Base-by-base conservation (phyloP, 2,329 filamentous ascomycete genomes). In the Endoconidiophora polonica region DNA sequence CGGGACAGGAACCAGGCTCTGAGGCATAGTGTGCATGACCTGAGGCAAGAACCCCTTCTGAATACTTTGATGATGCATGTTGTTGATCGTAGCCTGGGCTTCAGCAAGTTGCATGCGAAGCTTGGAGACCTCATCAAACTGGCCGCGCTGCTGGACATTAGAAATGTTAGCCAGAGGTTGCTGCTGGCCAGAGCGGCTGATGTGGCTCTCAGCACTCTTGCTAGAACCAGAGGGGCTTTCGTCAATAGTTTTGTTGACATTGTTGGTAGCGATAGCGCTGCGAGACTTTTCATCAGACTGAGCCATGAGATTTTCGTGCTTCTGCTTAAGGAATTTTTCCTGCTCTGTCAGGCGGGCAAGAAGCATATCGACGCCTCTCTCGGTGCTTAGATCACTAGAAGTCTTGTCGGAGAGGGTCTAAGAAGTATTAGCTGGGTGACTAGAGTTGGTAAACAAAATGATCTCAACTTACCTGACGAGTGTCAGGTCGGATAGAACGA, bases 321-420 rank as follows among this genome's bases (percentile, higher is more conserved):
- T 77, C 61, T 76, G 72, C 46, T 68, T 69, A 46, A 81, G 63
- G n/a, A 70, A 39, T 12, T 38, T 18, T n/a, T 46, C 36, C 61
- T 86, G 81, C 61, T 87, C 79, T n/a, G 77, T 76, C 44, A 90
- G 71, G 60, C 80, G 83, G 50, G 81, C 76, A 55, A 87, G 68
- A 47, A 87, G 50, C 22, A 49, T 22, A 24, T 52, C 50, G 24
- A 52, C 37, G 4, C 42, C 33, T 12, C 38, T 50, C 36, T 50
- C 46, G 6, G 44, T 36, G 4, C 29, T 12, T 29, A 3, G 20
- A 2, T 16, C 44, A 22, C 12, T 20, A 23, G 29, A 2, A 38
- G 16, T 23, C 14, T 48, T 46, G 4, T 36, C 44, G 10, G 44
- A 46, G 5, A 38, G 36, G 20, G 29, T 5, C 14, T 29, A 24